Conservation (phyloP, 495 filamentous ascomycete species). For the Penicillium angulare region DNA sequence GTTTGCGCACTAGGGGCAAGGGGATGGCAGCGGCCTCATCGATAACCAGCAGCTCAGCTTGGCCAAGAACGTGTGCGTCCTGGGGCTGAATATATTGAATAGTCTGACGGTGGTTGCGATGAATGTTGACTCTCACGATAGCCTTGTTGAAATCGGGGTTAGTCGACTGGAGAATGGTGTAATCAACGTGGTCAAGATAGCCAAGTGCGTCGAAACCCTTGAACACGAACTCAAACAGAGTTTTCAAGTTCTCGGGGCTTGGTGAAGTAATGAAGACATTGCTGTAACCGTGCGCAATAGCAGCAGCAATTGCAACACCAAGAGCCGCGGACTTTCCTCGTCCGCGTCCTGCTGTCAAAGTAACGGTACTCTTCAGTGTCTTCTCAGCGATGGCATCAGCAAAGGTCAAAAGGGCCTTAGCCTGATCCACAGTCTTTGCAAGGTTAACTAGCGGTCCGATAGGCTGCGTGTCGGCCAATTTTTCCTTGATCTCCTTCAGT, state of each 20-base stretch:
- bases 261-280: slow-evolving; percentile 99
- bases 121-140: slow-evolving; percentile 93
- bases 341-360: slow-evolving; percentile 90
- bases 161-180: slow-evolving; percentile 96
- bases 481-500: slow-evolving; percentile 83
- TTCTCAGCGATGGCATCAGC: slow-evolving; percentile 97
- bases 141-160: slow-evolving; percentile 99
- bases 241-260: slow-evolving; percentile 97
- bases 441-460: slow-evolving; percentile 80
- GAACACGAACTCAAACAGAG: slow-evolving; percentile 96
- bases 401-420: slow-evolving; percentile 90
- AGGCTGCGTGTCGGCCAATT: slow-evolving; percentile 77
- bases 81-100: slow-evolving; percentile 98
- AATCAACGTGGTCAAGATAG: slow-evolving; percentile 93
- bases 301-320: slow-evolving; percentile 90
- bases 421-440: slow-evolving; percentile 90
- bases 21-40: slow-evolving; percentile 98
- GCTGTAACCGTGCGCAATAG: slow-evolving; percentile 93
- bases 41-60: slow-evolving; percentile 94
- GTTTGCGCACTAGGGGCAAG: slow-evolving; percentile 83
- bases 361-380: slow-evolving; percentile 88
- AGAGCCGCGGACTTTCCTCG: slow-evolving; percentile 96
- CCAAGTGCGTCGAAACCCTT: slow-evolving; percentile 94
- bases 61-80: slow-evolving; percentile 89
- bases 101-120: slow-evolving; percentile 93